These are phyloP conservation scores for Colletotrichum agaves DNA, from an alignment of 2,329 filamentous ascomycete genomes.

Conservation along the genomic window DNA sequence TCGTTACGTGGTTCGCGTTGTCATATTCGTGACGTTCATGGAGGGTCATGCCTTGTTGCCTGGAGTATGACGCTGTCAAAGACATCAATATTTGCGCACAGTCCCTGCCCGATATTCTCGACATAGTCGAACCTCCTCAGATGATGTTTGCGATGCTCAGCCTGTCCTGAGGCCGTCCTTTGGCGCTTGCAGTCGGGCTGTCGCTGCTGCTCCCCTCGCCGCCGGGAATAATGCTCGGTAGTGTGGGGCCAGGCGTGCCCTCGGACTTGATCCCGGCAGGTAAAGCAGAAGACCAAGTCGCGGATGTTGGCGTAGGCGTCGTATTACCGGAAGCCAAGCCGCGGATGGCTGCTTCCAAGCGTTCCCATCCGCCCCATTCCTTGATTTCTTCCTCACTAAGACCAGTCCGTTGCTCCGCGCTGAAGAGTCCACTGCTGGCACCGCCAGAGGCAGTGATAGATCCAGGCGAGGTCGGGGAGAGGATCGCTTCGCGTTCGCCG, in stretches of 20 bases:
- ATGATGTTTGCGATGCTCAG: conserved; percentile 60
- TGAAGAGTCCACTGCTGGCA: conserved; percentile 53
- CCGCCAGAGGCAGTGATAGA: conserved; percentile 39
- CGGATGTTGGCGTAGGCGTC: conserved; percentile 47
- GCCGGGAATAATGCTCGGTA: conserved; percentile 33
- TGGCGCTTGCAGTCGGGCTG: conserved; percentile 43
- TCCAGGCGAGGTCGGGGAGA: conserved; percentile 34
- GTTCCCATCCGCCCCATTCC: conserved; percentile 85
- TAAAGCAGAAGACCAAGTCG: conserved; percentile 46
- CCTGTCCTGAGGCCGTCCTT: conserved; percentile 45
- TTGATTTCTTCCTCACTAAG: conserved; percentile 66
- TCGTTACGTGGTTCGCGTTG: conserved; percentile 3
- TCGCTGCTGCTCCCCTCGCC: conserved; percentile 42
- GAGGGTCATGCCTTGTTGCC: conserved; percentile 30
- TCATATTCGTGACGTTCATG: conserved; percentile 27
- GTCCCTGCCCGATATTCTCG: background rate
- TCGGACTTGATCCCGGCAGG: conserved; percentile 51
- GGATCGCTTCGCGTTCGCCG: conserved; percentile 60
- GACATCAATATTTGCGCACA: background rate
- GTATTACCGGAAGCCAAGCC: conserved; percentile 42
- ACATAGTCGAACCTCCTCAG: conserved; percentile 35
- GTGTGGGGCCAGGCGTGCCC: conserved; percentile 41
- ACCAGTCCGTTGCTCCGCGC: conserved; percentile 59
- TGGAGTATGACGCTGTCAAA: background rate
- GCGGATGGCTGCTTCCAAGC: conserved; percentile 66